These are phyloP conservation scores for Starmerella roubikii DNA, from an alignment of 805 yeast species.

Conservation along the genomic window DNA sequence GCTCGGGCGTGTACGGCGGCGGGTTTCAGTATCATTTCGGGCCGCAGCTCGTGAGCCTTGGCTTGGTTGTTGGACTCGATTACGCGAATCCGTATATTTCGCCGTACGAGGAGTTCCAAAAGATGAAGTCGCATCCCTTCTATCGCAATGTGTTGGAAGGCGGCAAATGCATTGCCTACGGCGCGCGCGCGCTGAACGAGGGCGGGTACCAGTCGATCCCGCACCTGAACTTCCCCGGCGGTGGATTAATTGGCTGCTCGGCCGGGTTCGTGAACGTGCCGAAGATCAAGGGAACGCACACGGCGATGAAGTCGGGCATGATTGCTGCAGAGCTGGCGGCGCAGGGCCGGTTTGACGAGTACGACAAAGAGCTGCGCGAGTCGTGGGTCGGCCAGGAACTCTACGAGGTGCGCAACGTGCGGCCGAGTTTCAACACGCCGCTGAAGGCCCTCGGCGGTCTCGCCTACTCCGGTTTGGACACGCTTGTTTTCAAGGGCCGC, in stretches of 20 bases:
- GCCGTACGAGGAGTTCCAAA: constrained; percentile 92
- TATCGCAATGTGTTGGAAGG: constrained; percentile 62
- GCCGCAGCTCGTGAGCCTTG: constrained; percentile 79
- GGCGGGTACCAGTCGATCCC: constrained; percentile 96
- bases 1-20: constrained; percentile 73
- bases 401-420: constrained; percentile 69
- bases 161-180: constrained; percentile 87
- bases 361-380: constrained; percentile 48
- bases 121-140: constrained; percentile 82
- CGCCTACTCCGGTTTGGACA: constrained; percentile 68
- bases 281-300: constrained; percentile 93
- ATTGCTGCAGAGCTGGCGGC: constrained; percentile 75
- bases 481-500: constrained; percentile 62
- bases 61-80: constrained; percentile 89
- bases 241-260: constrained; percentile 83
- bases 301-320: constrained; percentile 93
- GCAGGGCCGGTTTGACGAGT: constrained; percentile 35
- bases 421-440: constrained; percentile 76
- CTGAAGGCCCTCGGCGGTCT: constrained; percentile 75
- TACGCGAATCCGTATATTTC: constrained; percentile 89
- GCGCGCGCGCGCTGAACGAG: constrained; percentile 92
- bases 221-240: constrained; percentile 85
- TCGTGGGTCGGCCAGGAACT: constrained; percentile 86
- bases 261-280: constrained; percentile 98
- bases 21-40: constrained; percentile 97